phyloP scores from a whole-genome alignment of 768 basidiomycete species.

The Sarcodon aspratus region DNA sequence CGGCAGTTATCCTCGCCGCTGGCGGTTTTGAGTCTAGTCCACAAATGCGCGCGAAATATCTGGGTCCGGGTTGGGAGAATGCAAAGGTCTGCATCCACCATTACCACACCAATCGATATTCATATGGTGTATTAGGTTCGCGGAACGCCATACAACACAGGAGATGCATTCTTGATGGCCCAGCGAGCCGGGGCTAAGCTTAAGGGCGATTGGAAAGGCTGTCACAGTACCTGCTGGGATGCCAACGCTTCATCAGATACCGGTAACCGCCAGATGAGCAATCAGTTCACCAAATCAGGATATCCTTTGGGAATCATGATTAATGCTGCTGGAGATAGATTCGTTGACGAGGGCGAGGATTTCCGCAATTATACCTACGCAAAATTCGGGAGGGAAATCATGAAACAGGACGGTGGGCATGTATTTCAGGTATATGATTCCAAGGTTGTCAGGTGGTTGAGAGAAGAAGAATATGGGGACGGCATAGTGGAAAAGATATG shows the following conservation, averaged over 20 bases:
- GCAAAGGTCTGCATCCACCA: slow-evolving; percentile 33
- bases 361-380: slow-evolving; percentile 69
- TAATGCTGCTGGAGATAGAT: slow-evolving; percentile 43
- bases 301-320: slow-evolving; percentile 66
- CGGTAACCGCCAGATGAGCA: slow-evolving; percentile 48
- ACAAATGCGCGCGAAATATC: slow-evolving; percentile 36
- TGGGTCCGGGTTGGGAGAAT: slow-evolving; percentile 47
- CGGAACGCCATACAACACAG: slow-evolving; percentile 63
- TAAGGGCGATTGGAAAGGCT: slow-evolving; percentile 59
- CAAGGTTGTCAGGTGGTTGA: slow-evolving; percentile 28
- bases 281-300: slow-evolving; percentile 66
- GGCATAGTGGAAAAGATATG: slow-evolving; percentile 44
- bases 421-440: slow-evolving; percentile 62
- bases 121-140: slow-evolving; percentile 32
- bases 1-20: slow-evolving; percentile 47
- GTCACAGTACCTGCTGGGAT: slow-evolving; percentile 67
- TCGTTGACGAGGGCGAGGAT: slow-evolving; percentile 65
- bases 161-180: slow-evolving; percentile 51
- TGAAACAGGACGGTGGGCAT: slow-evolving; percentile 42
- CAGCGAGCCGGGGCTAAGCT: slow-evolving; percentile 37
- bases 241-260: slow-evolving; percentile 38
- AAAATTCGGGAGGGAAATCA: slow-evolving; percentile 49
- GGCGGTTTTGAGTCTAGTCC: slow-evolving; percentile 57
- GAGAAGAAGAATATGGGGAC: slow-evolving; percentile 59
- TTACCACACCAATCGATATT: neutral